Evolutionary conservation across 148 eudicot genomes (phyloP), one percentile per base, ranked within the genome.

Genomic region (Polygonum aviculare): DNA sequence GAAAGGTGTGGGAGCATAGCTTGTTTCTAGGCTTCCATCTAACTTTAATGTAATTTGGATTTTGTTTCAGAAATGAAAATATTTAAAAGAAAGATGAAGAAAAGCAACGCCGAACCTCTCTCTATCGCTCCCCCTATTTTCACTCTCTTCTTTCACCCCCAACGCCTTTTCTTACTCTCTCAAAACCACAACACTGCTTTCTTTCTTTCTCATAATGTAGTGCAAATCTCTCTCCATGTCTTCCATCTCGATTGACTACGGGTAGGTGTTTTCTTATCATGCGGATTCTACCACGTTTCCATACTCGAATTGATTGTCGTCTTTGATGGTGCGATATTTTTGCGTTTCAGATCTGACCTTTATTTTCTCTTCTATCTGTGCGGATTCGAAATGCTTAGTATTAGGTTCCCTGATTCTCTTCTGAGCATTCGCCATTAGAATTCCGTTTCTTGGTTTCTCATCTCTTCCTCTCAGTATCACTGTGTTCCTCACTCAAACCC

Each of bases 201-300:
- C 36, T 44, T 49, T 75, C 15, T 5, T 62, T 75, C 81, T 40
- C 69, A 22, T 67, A 39, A 67, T 47, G 81, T 78, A 73, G 60
- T 75, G 47, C 44, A 59, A 22, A 26, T 22, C 63, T 12, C 48
- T 75, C 48, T 75, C 73, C 40, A 75, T 80, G 77, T 35, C 79
- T 79, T 81, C 72, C 14, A 69, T 57, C 14, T 73, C 62, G 55
- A 57, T 85, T 33, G 82, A 80, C 77, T 78, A 77, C 77, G 84
- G 82, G n/a, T 81, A 77, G 70, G 72, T 35, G 1, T 67, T 55
- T 49, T 67, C 15, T 3, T 36, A 15, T 0, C 18, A 7, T 36
- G 21, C 15, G 21, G 45, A 67, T 67, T 67, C 19, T 38, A 15
- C 41, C 45, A 67, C 4, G 16, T 15, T 12, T 12, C 38, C 0